Base-by-base conservation (phyloP, 2,329 filamentous ascomycete genomes). In the Pseudocercospora fuligena region DNA sequence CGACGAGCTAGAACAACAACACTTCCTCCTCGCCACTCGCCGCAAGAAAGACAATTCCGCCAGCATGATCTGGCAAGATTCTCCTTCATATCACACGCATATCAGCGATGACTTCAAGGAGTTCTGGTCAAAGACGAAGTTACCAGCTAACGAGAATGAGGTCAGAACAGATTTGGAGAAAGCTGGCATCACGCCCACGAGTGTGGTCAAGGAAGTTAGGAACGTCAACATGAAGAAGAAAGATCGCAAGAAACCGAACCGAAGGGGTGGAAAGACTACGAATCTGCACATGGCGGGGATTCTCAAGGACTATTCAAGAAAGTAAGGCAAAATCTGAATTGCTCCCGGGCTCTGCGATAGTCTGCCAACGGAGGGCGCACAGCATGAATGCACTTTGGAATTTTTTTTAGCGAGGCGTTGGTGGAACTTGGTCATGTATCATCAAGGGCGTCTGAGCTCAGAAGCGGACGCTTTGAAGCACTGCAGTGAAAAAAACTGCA, bases 41-140 rank as follows among this genome's bases (percentile, higher is more conserved):
- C 94, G 94, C 64, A 96, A 95, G 81, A 98, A 98, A 82, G 94
- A 98, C 78, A 90, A 92, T 75, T 87, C 92, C 73, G 90, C 94
- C 1, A 89, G 90, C 74, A 92, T 91, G 82, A 89, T 99, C 61
- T 98, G 94, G 93, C 86, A 90, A 61, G 92, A 99, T 78, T 92
- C 97, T 74, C 87, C 93, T 14, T 62, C 67, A 16, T 73, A 67
- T 43, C 75, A 90, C 88, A 63, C 71, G 56, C 47, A 69, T 62
- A 66, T 98, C 72, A 93, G 97, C 76, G 82, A 87, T 8, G 93
- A 97, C 78, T 97, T 98, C 78, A 86, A 90, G 78, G 82, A 84
- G 66, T 91, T 94, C 81, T 99, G 94, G 93, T 86, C 90, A 69
- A 90, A 90, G 76, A 90, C 92, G 61, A 87, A 89, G 73, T 83